Conservation (phyloP, 2,329 filamentous ascomycete species). For the Cladophialophora immunda region DNA sequence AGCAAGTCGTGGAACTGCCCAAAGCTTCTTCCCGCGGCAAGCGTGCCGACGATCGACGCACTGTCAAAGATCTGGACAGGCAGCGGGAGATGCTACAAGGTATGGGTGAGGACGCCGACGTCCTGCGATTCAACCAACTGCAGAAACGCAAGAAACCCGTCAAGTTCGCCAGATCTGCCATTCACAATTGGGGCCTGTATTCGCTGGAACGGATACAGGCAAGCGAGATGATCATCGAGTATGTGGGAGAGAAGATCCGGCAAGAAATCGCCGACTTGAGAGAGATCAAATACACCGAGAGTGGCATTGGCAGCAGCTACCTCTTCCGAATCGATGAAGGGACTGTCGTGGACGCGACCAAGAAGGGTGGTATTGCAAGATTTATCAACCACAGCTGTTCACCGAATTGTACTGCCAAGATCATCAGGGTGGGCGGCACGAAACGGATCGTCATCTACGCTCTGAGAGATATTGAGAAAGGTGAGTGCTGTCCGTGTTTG, state of each 20-base stretch:
- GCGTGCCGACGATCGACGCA: slow-evolving; percentile 92
- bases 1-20: slow-evolving; percentile 75
- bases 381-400: slow-evolving; percentile 99
- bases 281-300: slow-evolving; percentile 90
- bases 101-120: slow-evolving; percentile 80
- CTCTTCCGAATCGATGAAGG: slow-evolving; percentile 98
- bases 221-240: slow-evolving; percentile 99
- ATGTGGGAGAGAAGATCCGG: slow-evolving; percentile 95
- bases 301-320: slow-evolving; percentile 96
- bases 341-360: slow-evolving; percentile 96
- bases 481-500: slow-evolving; percentile 63
- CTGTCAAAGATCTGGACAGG: slow-evolving; percentile 92
- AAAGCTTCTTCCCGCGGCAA: slow-evolving; percentile 93
- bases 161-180: slow-evolving; percentile 95
- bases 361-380: slow-evolving; percentile 95
- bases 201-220: slow-evolving; percentile 96
- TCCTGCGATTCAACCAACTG: slow-evolving; percentile 92
- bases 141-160: slow-evolving; percentile 99
- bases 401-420: slow-evolving; percentile 98
- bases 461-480: slow-evolving; percentile 89
- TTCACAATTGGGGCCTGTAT: slow-evolving; percentile 98
- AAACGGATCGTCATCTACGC: slow-evolving; percentile 99
- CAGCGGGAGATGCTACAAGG: slow-evolving; percentile 81
- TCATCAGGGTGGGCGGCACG: slow-evolving; percentile 97
- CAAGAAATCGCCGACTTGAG: slow-evolving; percentile 98